phyloP scores from a whole-genome alignment of 352 stramenopile species.

The Pythium sp. region DNA sequence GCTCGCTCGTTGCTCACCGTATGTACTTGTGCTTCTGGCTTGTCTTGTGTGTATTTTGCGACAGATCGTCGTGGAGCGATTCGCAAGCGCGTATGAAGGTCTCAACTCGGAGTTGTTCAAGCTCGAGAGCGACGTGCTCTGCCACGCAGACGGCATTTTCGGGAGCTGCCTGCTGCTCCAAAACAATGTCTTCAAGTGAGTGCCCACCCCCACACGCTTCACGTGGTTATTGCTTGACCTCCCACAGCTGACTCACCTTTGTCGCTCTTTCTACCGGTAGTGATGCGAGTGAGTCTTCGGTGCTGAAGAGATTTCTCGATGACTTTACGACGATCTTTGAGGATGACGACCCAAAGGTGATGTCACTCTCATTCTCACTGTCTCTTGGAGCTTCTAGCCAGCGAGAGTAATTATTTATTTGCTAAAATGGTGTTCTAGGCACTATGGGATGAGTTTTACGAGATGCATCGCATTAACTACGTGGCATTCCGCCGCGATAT shows the following conservation, averaged over 20 bases:
- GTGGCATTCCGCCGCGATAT: conserved; percentile 66
- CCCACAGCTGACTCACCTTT: neutral
- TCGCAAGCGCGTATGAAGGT: conserved; percentile 44
- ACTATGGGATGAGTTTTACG: conserved; percentile 51
- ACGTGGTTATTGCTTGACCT: neutral
- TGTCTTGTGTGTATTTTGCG: neutral
- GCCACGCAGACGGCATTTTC: conserved; percentile 50
- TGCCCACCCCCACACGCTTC: neutral
- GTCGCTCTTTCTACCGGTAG: conserved; percentile 10
- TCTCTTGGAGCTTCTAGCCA: neutral
- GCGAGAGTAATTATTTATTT: neutral
- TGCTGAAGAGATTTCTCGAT: conserved; percentile 43
- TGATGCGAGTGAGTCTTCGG: conserved; percentile 22
- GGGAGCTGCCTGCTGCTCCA: conserved; percentile 43
- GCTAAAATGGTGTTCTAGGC: conserved; percentile 3
- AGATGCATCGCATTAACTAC: conserved; percentile 36
- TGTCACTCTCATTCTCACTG: neutral
- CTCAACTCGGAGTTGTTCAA: conserved; percentile 66
- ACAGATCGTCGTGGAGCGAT: conserved; percentile 63
- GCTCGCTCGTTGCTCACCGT: neutral
- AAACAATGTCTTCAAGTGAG: conserved; percentile 48
- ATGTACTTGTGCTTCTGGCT: neutral
- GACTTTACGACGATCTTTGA: conserved; percentile 54
- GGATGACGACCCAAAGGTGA: conserved; percentile 47
- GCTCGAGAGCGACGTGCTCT: conserved; percentile 65